Conservation (phyloP, 345 rosid genomes). For the Hirschfeldia incana region DNA sequence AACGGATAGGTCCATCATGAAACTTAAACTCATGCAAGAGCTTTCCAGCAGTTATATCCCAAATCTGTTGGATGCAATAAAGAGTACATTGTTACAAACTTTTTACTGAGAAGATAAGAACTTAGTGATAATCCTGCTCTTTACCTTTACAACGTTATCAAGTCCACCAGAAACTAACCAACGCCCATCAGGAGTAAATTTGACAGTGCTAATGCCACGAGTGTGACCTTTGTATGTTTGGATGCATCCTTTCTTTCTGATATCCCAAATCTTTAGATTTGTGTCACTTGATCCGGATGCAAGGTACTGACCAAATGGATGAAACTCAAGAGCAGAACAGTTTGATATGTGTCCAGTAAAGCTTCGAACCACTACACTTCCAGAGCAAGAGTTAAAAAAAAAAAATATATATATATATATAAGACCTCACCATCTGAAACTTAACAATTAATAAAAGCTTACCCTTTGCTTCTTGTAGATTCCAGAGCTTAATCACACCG, state of each 20-base stretch:
- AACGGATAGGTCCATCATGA: conserved; percentile 83
- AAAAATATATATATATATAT: neutral
- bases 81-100: neutral
- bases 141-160: conserved; percentile 89
- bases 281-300: conserved; percentile 92
- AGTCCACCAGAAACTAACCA: conserved; percentile 99
- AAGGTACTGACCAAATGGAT: conserved; percentile 95
- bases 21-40: conserved; percentile 90
- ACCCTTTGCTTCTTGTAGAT: conserved; percentile 41
- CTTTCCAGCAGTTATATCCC: conserved; percentile 97
- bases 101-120: neutral
- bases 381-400: conserved; percentile 45
- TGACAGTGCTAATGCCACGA: conserved; percentile 71
- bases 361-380: conserved; percentile 98
- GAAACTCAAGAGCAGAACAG: conserved; percentile 87
- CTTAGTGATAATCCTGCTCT: conserved; percentile 1
- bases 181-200: conserved; percentile 96
- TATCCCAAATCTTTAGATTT: conserved; percentile 90
- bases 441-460: neutral
- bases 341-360: conserved; percentile 91
- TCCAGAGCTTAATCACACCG: conserved; percentile 40
- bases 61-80: conserved; percentile 10
- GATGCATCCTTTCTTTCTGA: conserved; percentile 89
- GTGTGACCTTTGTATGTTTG: conserved; percentile 96
- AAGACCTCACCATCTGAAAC: conserved; percentile 36